phyloP scores from a whole-genome alignment of 2,329 filamentous ascomycete genomes.

The Penicillium sclerotiorum region DNA sequence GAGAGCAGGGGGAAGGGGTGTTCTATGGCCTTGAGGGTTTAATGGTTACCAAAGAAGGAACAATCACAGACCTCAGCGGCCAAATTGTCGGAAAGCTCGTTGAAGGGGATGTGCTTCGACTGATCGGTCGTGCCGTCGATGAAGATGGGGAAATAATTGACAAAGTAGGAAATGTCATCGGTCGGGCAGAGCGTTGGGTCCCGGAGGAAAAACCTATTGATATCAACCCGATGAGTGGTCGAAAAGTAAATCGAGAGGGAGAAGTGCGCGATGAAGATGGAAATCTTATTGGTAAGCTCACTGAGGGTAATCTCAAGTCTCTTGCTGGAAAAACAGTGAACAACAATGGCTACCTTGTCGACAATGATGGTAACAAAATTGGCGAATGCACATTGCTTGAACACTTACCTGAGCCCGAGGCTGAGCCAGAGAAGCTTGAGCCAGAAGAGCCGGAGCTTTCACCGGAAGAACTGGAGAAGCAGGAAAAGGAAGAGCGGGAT shows the following conservation, averaged over 20 bases:
- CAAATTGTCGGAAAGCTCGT: conserved; percentile 57
- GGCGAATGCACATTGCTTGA: conserved; percentile 65
- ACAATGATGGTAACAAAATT: conserved; percentile 64
- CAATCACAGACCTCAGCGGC: conserved; percentile 54
- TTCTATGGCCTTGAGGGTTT: conserved; percentile 63
- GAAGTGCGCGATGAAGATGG: conserved; percentile 51
- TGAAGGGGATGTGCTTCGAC: conserved; percentile 65
- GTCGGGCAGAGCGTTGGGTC: conserved; percentile 70
- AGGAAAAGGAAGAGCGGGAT: conserved; percentile 67
- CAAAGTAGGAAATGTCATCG: conserved; percentile 67
- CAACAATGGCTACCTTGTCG: conserved; percentile 57
- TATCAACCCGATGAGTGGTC: conserved; percentile 62
- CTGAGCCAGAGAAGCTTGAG: conserved; percentile 12
- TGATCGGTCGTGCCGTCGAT: conserved; percentile 68
- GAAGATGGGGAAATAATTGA: conserved; percentile 71
- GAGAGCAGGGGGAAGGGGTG: conserved; percentile 55
- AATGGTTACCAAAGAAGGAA: conserved; percentile 60
- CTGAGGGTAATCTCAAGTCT: conserved; percentile 45
- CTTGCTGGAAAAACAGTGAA: conserved; percentile 48
- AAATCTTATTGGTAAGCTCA: conserved; percentile 50
- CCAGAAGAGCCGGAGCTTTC: conserved; percentile 38
- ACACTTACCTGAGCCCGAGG: conserved; percentile 55
- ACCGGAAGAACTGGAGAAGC: conserved; percentile 55
- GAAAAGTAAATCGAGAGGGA: conserved; percentile 56
- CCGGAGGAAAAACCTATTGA: conserved; percentile 57